A percentile compares a stretch with the other conserved stretches of the same genome.
phyloP scores from a whole-genome alignment of 1,284 basidiomycete genomes.

The Kalmanozyma brasiliensis region DNA sequence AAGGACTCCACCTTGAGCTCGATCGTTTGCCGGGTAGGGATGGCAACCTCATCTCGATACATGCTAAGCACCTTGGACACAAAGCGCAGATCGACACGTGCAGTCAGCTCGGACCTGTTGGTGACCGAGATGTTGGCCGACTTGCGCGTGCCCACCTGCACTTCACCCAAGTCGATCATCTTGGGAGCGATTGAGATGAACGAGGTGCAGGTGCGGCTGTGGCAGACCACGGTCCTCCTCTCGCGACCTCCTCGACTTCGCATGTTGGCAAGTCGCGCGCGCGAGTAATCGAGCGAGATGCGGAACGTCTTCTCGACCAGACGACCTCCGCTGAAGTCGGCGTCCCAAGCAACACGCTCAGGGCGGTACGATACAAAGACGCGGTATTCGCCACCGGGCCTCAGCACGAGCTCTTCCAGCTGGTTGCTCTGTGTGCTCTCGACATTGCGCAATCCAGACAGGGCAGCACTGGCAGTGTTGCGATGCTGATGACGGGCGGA shows the following conservation, averaged over 20 bases:
- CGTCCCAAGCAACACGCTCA: constrained; percentile 61
- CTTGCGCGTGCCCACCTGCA: constrained; percentile 71
- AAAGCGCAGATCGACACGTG: constrained; percentile 71
- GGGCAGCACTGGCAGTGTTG: constrained; percentile 18
- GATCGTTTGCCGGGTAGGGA: constrained; percentile 70
- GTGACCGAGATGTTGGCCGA: constrained; percentile 69
- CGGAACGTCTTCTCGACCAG: constrained; percentile 69
- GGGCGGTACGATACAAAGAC: constrained; percentile 71
- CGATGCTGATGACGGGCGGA: constrained; percentile 30
- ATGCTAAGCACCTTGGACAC: constrained; percentile 71
- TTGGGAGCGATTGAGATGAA: constrained; percentile 69
- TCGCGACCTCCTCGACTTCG: constrained; percentile 63
- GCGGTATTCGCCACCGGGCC: constrained; percentile 71
- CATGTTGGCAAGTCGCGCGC: constrained; percentile 56
- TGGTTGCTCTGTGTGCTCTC: constrained; percentile 67
- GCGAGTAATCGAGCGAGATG: constrained; percentile 70
- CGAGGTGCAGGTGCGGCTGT: constrained; percentile 70
- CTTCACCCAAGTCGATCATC: constrained; percentile 71
- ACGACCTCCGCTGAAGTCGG: constrained; percentile 65
- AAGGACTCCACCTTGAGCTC: constrained; percentile 71
- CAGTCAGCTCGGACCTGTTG: constrained; percentile 70
- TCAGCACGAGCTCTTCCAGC: constrained; percentile 71
- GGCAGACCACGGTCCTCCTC: constrained; percentile 68
- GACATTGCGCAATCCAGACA: constrained; percentile 52
- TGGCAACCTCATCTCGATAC: constrained; percentile 70